Base-by-base conservation (phyloP, 495 filamentous ascomycete genomes). In the Trichodelitschia bisporula region DNA sequence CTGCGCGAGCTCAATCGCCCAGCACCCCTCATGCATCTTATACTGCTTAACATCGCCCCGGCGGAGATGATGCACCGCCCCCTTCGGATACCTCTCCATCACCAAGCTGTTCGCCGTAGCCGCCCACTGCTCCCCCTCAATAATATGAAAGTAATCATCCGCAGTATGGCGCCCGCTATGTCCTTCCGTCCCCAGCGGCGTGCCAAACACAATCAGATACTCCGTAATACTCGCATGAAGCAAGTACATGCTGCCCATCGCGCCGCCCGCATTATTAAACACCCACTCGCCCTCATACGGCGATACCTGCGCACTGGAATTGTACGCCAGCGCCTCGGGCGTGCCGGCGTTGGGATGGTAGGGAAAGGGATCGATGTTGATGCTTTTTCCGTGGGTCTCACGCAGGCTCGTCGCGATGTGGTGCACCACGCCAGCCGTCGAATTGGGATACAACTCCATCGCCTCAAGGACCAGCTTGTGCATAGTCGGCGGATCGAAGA, bases 121-220 rank as follows among this genome's bases (percentile, higher is more conserved):
- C 32, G 77, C 73, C 25, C 62, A 52, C 49, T 89, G 69, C 31
- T 65, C 66, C 36, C 78, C 78, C 15, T 54, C 49, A 18, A 89
- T 61, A 60, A 89, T 86, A 58, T 80, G 66, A 64, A 89, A 89
- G 63, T 82, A 89, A 57, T 89, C 78, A 52, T 89, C 76, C 3
- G 77, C 77, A 18, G 78, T 79, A 57, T 86, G 78, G 19, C 77
- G 68, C 32, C 78, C 78, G 9, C 70, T 65, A 59, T 89, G 78
- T 32, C 78, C 78, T 48, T 89, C 78, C 8, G 78, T 89, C 39
- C 78, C 78, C 36, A 84, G 58, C n/a, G 78, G 64, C 2, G 78
- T 79, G 38, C 77, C 40, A 26, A 43, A 43, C 15, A 43, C 36
- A 12, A 43, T 43, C 2, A 43, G 15, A 17, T 43, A 43, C 17